Percentiles rank a stretch among this genome's conserved stretches.
These are phyloP conservation scores for Sporothrix inflata DNA, from an alignment of 2,329 filamentous ascomycete genomes.

Conservation along the genomic window DNA sequence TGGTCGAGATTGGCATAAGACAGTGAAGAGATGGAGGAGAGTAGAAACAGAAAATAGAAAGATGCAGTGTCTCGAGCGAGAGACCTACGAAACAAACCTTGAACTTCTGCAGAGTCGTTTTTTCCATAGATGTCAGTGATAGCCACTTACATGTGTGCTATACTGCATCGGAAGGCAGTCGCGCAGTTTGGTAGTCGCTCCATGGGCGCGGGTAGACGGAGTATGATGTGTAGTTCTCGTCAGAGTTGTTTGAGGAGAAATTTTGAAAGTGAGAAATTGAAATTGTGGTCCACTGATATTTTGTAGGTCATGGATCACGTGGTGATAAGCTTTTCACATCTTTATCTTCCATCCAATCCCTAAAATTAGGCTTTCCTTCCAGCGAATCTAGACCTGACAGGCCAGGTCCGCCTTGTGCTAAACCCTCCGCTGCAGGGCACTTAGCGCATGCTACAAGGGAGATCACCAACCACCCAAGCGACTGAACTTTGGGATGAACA, in stretches of 20 bases:
- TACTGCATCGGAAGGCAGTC: not conserved
- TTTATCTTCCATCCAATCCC: not conserved
- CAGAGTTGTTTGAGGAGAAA: constrained; percentile 3
- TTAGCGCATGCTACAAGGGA: not conserved
- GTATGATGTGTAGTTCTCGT: constrained; percentile 9
- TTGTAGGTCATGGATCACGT: not conserved
- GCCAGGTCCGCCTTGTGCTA: not conserved
- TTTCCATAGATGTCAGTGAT: not conserved
- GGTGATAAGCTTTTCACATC: not conserved
- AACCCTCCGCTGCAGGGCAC: not conserved
- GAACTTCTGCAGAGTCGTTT: not conserved
- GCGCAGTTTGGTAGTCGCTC: not conserved
- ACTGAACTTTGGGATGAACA: not conserved
- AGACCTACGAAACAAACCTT: constrained; percentile 5
- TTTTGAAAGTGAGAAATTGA: not conserved
- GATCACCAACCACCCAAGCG: not conserved
- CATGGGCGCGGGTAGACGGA: not conserved
- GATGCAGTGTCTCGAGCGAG: not conserved
- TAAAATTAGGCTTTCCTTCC: not conserved
- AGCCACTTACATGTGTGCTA: not conserved
- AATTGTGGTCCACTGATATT: not conserved
- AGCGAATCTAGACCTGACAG: not conserved
- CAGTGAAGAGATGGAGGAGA: constrained; percentile 24
- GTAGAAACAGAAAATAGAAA: not conserved
- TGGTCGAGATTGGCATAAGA: constrained; percentile 48